Base-by-base conservation (phyloP, 202 grass and related monocot species). In the Elaeis oleifera region DNA sequence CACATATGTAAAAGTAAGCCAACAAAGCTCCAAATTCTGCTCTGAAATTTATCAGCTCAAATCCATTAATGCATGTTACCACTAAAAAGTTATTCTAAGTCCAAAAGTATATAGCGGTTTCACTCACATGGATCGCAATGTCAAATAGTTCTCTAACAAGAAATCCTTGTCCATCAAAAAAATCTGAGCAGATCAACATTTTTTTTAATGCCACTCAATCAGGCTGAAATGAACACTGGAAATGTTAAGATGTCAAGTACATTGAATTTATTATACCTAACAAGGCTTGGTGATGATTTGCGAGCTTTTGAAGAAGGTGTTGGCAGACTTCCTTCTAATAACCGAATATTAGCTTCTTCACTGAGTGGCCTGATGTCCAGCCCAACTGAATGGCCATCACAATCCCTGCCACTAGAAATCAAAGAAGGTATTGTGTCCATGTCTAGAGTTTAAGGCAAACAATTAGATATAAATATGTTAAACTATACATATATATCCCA, bases 1-100 rank as follows among this genome's bases (percentile, higher is more conserved):
- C 70, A 25, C 70, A 73, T 53, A 63, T 23, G 70, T 73, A 73
- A 59, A 73, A 73, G 29, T 63, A 73, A 23, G 13, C 70, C 70
- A 55, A 21, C 11, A 73, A n/a, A 1, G 27, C 59, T 73, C 70
- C 70, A 63, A 73, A 73, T 73, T 73, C 70, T 18, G 50, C 62
- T 54, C 70, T 73, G 70, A 39, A 73, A 63, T 31, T n/a, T 16
- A 28, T 52, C 25, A 49, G 19, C 16, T 15, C 58, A 25, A 63
- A 11, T 63, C 19, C 23, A n/a, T 28, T 53, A 44, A 13, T 48
- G 44, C n/a, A 5, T 53, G 5, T 73, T 56, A 19, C 50, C 16
- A 44, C 27, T 44, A 24, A 55, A 14, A 44, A 39, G 17, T 44
- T 48, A 31, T 14, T 18, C 20, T 23, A 2, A 29, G 23, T 5